phyloP scores from a whole-genome alignment of 2,329 filamentous ascomycete genomes.

The Beauveria pseudobassiana region DNA sequence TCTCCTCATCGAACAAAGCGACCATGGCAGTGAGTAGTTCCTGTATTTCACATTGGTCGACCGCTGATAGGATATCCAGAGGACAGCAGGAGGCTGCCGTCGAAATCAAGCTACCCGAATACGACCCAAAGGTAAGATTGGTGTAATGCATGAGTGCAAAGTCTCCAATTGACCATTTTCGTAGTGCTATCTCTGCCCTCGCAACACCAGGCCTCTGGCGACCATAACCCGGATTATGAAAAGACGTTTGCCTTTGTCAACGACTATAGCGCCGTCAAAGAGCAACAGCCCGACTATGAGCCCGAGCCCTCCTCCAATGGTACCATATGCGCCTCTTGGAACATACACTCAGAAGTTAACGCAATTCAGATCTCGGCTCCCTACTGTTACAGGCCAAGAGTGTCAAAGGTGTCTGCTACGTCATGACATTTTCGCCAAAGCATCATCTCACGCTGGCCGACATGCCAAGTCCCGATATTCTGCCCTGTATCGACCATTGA shows the following conservation, averaged over 20 bases:
- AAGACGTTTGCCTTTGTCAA: constrained; percentile 93
- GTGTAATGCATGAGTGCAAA: not conserved
- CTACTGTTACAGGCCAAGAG: constrained; percentile 74
- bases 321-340: constrained; percentile 4
- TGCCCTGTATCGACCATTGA: constrained; percentile 84
- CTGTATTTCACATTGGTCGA: not conserved
- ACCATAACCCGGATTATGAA: constrained; percentile 77
- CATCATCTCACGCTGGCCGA: constrained; percentile 93
- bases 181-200: constrained; percentile 88
- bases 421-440: constrained; percentile 84
- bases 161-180: constrained; percentile 9
- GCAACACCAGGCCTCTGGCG: constrained; percentile 86
- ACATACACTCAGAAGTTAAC: not conserved
- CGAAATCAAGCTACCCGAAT: constrained; percentile 64
- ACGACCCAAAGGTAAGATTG: constrained; percentile 60
- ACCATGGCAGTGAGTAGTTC: constrained; percentile 79
- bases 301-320: constrained; percentile 32
- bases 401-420: constrained; percentile 93
- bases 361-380: constrained; percentile 58
- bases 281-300: constrained; percentile 75
- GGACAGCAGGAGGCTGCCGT: constrained; percentile 68
- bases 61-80: constrained; percentile 35
- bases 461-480: constrained; percentile 66
- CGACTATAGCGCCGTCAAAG: constrained; percentile 95
- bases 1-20: constrained; percentile 95